These are phyloP conservation scores for Pleurotus tuber-regium DNA, from an alignment of 768 basidiomycete genomes.

Conservation along the genomic window DNA sequence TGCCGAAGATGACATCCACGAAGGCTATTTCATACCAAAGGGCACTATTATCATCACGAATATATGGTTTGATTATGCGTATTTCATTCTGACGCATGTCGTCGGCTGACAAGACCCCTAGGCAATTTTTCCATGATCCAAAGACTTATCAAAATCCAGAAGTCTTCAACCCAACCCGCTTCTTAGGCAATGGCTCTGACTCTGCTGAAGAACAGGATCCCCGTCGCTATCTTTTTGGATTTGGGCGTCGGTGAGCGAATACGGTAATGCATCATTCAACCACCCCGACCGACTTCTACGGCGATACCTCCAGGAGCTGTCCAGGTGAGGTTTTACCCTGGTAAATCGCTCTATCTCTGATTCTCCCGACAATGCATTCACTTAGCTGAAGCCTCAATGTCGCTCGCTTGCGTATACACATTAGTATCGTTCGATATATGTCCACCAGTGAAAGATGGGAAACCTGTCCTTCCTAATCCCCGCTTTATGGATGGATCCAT, in stretches of 20 bases:
- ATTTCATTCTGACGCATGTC: neutral
- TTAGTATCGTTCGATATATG: slow-evolving; percentile 19
- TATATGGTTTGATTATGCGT: neutral
- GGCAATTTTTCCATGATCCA: slow-evolving; percentile 56
- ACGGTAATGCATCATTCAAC: no score
- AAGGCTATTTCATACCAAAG: slow-evolving; percentile 10
- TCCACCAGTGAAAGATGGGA: slow-evolving; percentile 15
- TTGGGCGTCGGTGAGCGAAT: slow-evolving; percentile 62
- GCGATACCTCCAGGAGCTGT: neutral
- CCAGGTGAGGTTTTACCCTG: neutral
- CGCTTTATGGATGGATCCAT: slow-evolving; percentile 12
- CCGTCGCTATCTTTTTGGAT: slow-evolving; percentile 63
- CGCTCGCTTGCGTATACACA: slow-evolving; percentile 16
- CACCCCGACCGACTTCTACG: neutral
- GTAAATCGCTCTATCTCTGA: neutral
- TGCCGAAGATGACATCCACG: slow-evolving; percentile 42
- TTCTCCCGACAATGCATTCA: slow-evolving; percentile 20
- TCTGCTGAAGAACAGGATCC: slow-evolving; percentile 42
- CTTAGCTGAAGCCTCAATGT: slow-evolving; percentile 27
- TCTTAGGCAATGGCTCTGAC: slow-evolving; percentile 16
- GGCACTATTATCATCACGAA: slow-evolving; percentile 10
- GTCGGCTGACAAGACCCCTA: slow-evolving; percentile 11
- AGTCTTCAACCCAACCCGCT: slow-evolving; percentile 7
- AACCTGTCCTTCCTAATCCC: slow-evolving; percentile 13
- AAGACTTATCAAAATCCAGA: slow-evolving; percentile 29